These are phyloP conservation scores for Cubamyces sp. DNA, from an alignment of 768 basidiomycete genomes.

Conservation along the genomic window DNA sequence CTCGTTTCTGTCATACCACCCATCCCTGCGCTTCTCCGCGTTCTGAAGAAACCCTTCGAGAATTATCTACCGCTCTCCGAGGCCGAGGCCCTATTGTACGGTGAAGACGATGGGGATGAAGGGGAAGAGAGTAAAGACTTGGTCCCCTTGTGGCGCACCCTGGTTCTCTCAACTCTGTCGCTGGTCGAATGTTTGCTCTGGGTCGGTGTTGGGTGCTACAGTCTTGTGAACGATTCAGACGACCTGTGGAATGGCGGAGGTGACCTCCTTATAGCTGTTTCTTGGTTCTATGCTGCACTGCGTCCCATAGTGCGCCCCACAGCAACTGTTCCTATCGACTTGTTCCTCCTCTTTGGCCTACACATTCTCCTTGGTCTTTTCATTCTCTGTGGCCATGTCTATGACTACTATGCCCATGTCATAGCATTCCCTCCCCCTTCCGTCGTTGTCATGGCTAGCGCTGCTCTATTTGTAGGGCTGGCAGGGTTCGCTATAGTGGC, in stretches of 20 bases:
- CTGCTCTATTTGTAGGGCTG: conserved; percentile 50
- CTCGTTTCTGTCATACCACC: conserved; percentile 25
- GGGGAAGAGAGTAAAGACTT: not conserved
- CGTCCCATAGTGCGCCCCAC: conserved; percentile 57
- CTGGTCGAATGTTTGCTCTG: conserved; percentile 61
- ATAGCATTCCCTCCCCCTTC: conserved; percentile 44
- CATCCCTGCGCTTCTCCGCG: conserved; percentile 10
- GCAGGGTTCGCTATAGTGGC: conserved; percentile 51
- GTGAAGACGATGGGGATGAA: conserved; percentile 10
- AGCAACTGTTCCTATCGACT: conserved; percentile 63
- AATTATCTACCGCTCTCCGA: conserved; percentile 35
- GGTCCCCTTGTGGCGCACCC: conserved; percentile 61
- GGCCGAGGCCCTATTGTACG: conserved; percentile 32
- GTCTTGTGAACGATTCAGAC: conserved; percentile 39
- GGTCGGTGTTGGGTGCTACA: conserved; percentile 63
- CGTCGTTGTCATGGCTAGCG: conserved; percentile 32
- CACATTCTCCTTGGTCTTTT: conserved; percentile 52
- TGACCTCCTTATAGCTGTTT: conserved; percentile 50
- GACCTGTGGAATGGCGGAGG: conserved; percentile 42
- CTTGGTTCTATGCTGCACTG: conserved; percentile 72
- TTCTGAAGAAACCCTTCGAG: conserved; percentile 27
- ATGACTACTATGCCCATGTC: conserved; percentile 50
- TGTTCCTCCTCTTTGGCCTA: conserved; percentile 61
- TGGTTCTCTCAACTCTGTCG: conserved; percentile 59
- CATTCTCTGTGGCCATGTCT: conserved; percentile 57